phyloP scores from a whole-genome alignment of 2,329 filamentous ascomycete genomes.

The Cryphonectria nitschkei region DNA sequence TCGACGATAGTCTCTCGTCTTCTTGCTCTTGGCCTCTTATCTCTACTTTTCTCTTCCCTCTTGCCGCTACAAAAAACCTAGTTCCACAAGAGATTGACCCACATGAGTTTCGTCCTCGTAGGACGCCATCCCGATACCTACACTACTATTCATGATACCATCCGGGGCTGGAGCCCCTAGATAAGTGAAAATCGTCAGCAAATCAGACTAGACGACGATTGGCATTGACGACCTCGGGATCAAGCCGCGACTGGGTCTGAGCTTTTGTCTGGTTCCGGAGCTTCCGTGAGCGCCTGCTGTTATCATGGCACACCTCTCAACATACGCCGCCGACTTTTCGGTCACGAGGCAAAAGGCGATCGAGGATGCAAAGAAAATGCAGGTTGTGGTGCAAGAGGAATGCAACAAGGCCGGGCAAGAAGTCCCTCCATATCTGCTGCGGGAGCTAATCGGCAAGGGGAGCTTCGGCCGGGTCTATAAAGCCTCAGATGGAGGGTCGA shows the following conservation, averaged over 20 bases:
- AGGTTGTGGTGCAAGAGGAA: constrained; percentile 64
- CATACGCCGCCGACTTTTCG: constrained; percentile 47
- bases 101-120: neutral
- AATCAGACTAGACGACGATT: neutral
- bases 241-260: neutral
- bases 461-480: constrained; percentile 77
- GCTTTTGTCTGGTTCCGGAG: neutral
- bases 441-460: constrained; percentile 75
- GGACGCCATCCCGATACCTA: neutral
- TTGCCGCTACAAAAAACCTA: neutral
- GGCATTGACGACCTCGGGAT: neutral
- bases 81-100: neutral
- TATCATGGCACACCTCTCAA: constrained; percentile 47
- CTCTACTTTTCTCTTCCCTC: neutral
- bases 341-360: constrained; percentile 62
- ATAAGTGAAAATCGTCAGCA: neutral
- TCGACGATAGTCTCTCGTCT: neutral
- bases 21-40: neutral
- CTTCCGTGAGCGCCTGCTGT: neutral
- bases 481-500: constrained; percentile 51
- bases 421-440: constrained; percentile 68
- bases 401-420: constrained; percentile 63
- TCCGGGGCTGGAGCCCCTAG: neutral
- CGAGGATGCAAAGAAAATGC: constrained; percentile 73
- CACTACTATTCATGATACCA: neutral